Percentiles rank a stretch among this genome's conserved stretches.
Evolutionary conservation across 2,329 filamentous ascomycete species (phyloP).

Genomic region (Neofusicoccum umdonicola): DNA sequence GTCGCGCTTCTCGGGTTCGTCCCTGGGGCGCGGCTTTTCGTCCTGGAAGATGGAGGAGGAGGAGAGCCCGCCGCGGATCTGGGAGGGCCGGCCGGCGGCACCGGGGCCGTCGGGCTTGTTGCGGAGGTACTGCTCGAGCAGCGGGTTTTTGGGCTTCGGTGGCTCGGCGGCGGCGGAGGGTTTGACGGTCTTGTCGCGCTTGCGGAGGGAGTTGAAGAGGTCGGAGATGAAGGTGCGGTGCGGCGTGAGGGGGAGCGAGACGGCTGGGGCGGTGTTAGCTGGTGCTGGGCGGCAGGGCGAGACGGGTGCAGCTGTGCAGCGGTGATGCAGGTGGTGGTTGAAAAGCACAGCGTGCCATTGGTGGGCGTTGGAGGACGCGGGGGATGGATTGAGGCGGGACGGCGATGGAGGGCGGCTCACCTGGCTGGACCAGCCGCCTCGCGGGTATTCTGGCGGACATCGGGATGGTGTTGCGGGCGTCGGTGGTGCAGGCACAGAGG

Average conservation of each 20-base stretch:
- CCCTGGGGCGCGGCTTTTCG: constrained; percentile 23
- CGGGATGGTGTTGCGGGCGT: constrained; percentile 23
- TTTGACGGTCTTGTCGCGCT: background rate
- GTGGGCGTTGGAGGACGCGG: background rate
- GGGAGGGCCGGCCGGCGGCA: constrained; percentile 21
- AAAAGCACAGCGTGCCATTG: background rate
- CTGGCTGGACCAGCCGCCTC: constrained; percentile 58
- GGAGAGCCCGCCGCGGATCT: constrained; percentile 43
- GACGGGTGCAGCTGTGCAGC: background rate
- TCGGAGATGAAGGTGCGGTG: constrained; percentile 11
- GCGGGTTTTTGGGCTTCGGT: constrained; percentile 45
- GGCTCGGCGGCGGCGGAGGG: background rate
- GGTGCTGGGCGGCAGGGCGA: background rate
- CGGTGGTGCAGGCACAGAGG: background rate
- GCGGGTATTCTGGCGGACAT: constrained; percentile 68
- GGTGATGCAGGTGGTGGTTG: background rate
- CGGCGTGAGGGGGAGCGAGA: constrained; percentile 9
- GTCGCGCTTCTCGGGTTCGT: constrained; percentile 9
- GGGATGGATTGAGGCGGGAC: background rate
- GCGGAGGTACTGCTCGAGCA: constrained; percentile 59
- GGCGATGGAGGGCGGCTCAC: constrained; percentile 46
- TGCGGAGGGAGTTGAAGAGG: constrained; percentile 2
- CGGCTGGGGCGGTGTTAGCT: constrained; percentile 2
- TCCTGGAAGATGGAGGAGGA: constrained; percentile 54
- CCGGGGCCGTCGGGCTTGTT: constrained; percentile 16